Percentiles rank a stretch among this genome's conserved stretches.
These are phyloP conservation scores for Austroboletus eburneus DNA, from an alignment of 768 basidiomycete genomes.

Conservation along the genomic window DNA sequence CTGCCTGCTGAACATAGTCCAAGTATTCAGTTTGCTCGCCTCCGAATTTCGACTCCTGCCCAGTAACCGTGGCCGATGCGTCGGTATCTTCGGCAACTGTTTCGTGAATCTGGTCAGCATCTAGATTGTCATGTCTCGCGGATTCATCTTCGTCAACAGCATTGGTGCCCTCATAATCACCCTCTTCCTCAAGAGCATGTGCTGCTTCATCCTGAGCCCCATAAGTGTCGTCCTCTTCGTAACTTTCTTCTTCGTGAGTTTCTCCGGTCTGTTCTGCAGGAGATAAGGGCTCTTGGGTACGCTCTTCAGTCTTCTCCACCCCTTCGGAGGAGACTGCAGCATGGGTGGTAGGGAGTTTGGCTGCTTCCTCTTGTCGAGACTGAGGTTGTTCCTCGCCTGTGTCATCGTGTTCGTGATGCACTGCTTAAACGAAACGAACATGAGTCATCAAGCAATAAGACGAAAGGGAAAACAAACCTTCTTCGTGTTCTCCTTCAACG, in stretches of 20 bases:
- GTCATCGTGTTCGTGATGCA: constrained; percentile 10
- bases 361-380: constrained; percentile 7
- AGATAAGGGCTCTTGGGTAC: constrained; percentile 1
- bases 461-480: constrained; percentile 13
- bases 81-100: constrained; percentile 21
- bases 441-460: constrained; percentile 1
- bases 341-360: not conserved
- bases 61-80: constrained; percentile 3
- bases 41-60: constrained; percentile 15
- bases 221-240: constrained; percentile 1
- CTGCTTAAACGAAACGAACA: constrained; percentile 3
- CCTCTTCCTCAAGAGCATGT: constrained; percentile 20
- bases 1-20: constrained; percentile 31
- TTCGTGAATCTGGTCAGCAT: constrained; percentile 29
- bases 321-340: not conserved
- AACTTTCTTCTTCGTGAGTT: constrained; percentile 6
- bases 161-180: constrained; percentile 17
- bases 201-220: constrained; percentile 11
- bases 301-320: constrained; percentile 4
- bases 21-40: constrained; percentile 34
- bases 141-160: constrained; percentile 17
- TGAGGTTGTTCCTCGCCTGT: constrained; percentile 5
- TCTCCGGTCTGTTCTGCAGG: constrained; percentile 4
- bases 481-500: constrained; percentile 15
- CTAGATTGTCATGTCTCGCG: constrained; percentile 17